Evolutionary conservation across 305 asterid genomes (phyloP), one percentile per base, ranked within the genome.

Genomic region (Withania somnifera): DNA sequence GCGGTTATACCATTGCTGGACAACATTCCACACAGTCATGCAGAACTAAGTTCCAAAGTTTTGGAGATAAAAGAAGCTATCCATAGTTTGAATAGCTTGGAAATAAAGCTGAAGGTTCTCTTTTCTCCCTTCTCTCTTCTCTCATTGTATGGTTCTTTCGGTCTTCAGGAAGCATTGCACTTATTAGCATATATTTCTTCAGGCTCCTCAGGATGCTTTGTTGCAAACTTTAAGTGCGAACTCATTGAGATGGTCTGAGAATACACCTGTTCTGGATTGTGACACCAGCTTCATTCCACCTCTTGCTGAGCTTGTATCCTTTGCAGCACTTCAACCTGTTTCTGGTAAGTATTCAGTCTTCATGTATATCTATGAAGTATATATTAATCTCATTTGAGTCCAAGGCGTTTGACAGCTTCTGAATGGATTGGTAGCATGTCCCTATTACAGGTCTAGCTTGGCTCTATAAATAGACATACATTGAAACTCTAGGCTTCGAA

Each of bases 31-130:
- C 75, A 71, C 32, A 78, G 85, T 30, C 83, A 66, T 24, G 82
- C 75, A 28, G 97, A 92, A 80, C 47, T 91, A 82, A 82, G 83
- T 81, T 84, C 90, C 17, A 89, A 87, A 89, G 89, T 92, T 34
- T 64, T 71, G 83, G 88, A 89, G 83, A 79, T 94, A 83, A 89
- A 87, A 85, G 93, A 91, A 89, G 90, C 91, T 85, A 92, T 92
- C 82, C 84, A 54, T n/a, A 88, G 79, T 89, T 85, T 94, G 88
- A 94, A 89, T 86, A 89, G 87, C 86, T 87, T 94, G 88, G 97
- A 93, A 90, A 91, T 94, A 85, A 94, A 93, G 88, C 84, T 94
- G 90, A 92, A 93, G 97, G 98, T 91, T 84, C 86, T 87, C 56
- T 78, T 84, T 60, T 79, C 82, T 68, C 47, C 84, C 80, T 83